phyloP scores from a whole-genome alignment of 2,329 filamentous ascomycete genomes.

The Endoconidiophora polonica region DNA sequence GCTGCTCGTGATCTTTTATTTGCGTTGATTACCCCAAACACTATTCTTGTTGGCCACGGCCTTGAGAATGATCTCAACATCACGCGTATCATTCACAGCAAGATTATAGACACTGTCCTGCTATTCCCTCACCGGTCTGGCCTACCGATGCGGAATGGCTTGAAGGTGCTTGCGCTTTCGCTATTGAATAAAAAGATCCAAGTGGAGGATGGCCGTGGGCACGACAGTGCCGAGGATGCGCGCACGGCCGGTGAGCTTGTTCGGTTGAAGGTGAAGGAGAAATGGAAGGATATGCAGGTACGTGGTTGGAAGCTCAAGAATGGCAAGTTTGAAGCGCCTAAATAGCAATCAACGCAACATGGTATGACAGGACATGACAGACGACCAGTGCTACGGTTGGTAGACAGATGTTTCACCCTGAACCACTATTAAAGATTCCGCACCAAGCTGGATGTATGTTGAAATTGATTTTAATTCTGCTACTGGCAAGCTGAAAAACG shows the following conservation, averaged over 20 bases:
- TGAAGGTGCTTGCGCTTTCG: conserved; percentile 58
- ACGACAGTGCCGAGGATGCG: conserved; percentile 88
- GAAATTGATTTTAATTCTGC: too few species aligned
- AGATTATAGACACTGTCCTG: conserved; percentile 69
- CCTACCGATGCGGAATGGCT: conserved; percentile 57
- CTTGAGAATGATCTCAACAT: conserved; percentile 91
- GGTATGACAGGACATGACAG: too few species aligned
- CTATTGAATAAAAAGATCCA: conserved; percentile 67
- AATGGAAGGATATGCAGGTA: conserved; percentile 50
- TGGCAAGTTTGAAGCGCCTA: conserved; percentile 28
- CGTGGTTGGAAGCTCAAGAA: conserved; percentile 49
- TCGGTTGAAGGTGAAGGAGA: conserved; percentile 47
- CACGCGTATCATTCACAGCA: conserved; percentile 67
- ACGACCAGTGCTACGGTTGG: background rate
- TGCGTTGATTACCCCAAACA: conserved; percentile 54
- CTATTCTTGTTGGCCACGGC: conserved; percentile 79
- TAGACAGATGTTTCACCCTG: background rate
- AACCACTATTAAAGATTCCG: too few species aligned
- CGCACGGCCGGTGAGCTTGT: conserved; percentile 78
- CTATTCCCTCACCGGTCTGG: conserved; percentile 66
- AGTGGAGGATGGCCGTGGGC: conserved; percentile 38
- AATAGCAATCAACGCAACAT: too few species aligned
- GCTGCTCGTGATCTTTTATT: conserved; percentile 65
- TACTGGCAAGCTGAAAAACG: too few species aligned
- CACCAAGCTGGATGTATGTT: too few species aligned